Percentiles rank a stretch among this genome's conserved stretches.
Conservation (phyloP, 768 basidiomycete genomes). For the Serendipita sp. region DNA sequence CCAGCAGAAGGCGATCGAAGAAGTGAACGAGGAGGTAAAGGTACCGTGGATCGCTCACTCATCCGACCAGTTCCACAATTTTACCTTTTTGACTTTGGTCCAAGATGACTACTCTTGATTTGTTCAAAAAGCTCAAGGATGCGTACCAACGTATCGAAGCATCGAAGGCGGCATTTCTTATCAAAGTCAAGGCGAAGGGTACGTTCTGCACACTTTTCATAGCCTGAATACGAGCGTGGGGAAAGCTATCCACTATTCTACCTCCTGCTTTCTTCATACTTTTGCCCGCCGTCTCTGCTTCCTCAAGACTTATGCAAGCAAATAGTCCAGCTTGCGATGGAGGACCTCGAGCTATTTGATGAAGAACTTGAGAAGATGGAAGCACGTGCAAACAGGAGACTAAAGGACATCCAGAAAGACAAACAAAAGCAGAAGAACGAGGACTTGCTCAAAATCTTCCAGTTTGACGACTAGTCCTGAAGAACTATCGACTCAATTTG, state of each 20-base stretch:
- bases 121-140: constrained; percentile 1
- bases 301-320: too few relatives aligned
- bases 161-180: not conserved
- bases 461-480: not conserved
- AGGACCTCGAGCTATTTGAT: not conserved
- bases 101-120: not conserved
- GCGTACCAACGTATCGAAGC: not conserved
- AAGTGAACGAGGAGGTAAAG: not conserved
- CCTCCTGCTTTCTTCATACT: not conserved
- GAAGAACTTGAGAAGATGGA: not conserved
- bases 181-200: not conserved
- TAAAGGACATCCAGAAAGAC: not conserved
- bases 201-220: not conserved
- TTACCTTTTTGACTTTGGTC: not conserved
- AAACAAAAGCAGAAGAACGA: not conserved
- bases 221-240: not conserved
- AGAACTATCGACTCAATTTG: too few relatives aligned
- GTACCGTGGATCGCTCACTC: not conserved
- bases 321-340: not conserved
- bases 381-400: not conserved
- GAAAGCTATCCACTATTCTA: not conserved
- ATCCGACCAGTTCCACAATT: not conserved
- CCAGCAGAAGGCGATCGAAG: not conserved
- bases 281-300: too few relatives aligned
- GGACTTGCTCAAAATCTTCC: not conserved